A percentile compares a stretch with the other conserved stretches of the same genome.
These are phyloP conservation scores for Aureobasidium lini DNA, from an alignment of 2,329 filamentous ascomycete species.

Conservation along the genomic window DNA sequence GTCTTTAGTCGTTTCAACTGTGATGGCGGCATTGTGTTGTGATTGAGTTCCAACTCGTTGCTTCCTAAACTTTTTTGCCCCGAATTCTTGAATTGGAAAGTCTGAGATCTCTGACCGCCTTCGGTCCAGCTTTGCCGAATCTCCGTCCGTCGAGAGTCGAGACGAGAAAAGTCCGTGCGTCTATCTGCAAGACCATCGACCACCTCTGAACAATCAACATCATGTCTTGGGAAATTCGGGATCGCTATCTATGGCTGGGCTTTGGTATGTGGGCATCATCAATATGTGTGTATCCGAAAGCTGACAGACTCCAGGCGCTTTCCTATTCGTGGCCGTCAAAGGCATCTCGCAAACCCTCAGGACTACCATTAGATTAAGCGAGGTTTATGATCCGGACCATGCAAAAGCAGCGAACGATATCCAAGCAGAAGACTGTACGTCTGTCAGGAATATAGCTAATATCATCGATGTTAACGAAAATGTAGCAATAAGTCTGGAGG, in stretches of 20 bases:
- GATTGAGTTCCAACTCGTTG: background rate
- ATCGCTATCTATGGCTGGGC: conserved; percentile 41
- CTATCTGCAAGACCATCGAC: background rate
- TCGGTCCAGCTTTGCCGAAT: background rate
- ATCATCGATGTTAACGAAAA: background rate
- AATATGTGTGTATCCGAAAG: background rate
- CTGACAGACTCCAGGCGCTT: conserved; percentile 33
- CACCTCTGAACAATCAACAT: background rate
- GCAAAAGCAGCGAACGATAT: conserved; percentile 62
- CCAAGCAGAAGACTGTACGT: conserved; percentile 20
- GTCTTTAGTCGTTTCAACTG: conserved; percentile 94
- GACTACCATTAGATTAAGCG: conserved; percentile 55
- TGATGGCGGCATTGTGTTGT: conserved; percentile 70
- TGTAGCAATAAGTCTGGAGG: conserved; percentile 33
- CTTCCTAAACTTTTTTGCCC: background rate
- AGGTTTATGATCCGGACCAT: conserved; percentile 66
- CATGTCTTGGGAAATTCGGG: conserved; percentile 33
- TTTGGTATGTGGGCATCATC: conserved; percentile 28
- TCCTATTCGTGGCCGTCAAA: conserved; percentile 51
- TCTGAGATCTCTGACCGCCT: conserved; percentile 10
- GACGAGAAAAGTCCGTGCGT: background rate
- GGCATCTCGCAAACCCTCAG: conserved; percentile 53
- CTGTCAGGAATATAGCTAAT: background rate
- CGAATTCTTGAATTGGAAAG: background rate
- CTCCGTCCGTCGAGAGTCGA: background rate